A percentile compares a stretch with the other conserved stretches of the same genome.
Conservation (phyloP, 2,329 filamentous ascomycete genomes). For the Nigrograna mackinnonii region DNA sequence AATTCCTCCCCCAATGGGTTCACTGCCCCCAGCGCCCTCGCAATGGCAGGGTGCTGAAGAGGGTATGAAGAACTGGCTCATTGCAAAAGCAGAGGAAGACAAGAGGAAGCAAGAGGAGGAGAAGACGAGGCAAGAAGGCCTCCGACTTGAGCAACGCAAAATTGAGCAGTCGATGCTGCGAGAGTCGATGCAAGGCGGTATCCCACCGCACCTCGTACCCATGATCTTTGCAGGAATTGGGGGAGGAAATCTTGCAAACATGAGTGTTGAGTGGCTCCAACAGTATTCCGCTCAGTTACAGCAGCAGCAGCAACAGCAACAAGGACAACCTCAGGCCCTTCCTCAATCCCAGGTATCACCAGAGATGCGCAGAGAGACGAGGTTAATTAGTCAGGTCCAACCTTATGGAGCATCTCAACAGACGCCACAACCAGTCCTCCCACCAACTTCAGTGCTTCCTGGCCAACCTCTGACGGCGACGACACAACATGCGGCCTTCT, state of each 20-base stretch:
- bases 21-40: constrained; percentile 48
- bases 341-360: constrained; percentile 32
- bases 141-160: constrained; percentile 54
- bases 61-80: constrained; percentile 55
- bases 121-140: constrained; percentile 54
- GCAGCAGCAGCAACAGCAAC: constrained; percentile 46
- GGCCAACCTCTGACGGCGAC: constrained; percentile 42
- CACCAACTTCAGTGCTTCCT: constrained; percentile 37
- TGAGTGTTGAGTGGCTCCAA: constrained; percentile 55
- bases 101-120: constrained; percentile 58
- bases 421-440: constrained; percentile 32
- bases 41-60: constrained; percentile 57
- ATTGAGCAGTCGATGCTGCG: constrained; percentile 57
- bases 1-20: constrained; percentile 41
- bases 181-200: constrained; percentile 55
- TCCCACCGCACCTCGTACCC: constrained; percentile 56
- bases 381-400: constrained; percentile 44
- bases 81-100: constrained; percentile 57
- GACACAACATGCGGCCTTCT: constrained; percentile 44
- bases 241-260: constrained; percentile 50
- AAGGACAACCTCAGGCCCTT: constrained; percentile 32
- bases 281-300: constrained; percentile 53
- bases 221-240: constrained; percentile 59
- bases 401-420: constrained; percentile 36
- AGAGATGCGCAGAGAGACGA: constrained; percentile 46